phyloP scores from a whole-genome alignment of 768 basidiomycete genomes.

The Sutorius australiensis region DNA sequence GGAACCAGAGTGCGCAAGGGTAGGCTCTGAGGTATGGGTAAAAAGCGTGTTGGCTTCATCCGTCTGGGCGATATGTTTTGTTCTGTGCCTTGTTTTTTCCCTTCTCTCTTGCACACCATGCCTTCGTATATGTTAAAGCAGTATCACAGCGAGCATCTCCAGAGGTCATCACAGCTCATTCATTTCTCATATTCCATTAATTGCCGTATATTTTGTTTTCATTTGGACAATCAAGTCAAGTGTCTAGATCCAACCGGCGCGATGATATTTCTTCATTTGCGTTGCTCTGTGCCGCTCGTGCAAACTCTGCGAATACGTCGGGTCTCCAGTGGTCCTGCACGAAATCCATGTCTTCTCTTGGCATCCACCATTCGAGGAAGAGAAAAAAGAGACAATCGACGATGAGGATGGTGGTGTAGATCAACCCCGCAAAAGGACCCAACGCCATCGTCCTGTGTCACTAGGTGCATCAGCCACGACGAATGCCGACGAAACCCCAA shows the following conservation, averaged over 20 bases:
- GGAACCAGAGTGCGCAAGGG: constrained; percentile 22
- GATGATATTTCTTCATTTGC: not conserved
- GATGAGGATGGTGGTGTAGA: constrained; percentile 82
- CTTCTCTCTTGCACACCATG: not conserved
- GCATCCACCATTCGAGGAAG: constrained; percentile 81
- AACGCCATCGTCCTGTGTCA: constrained; percentile 63
- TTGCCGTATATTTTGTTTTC: constrained; percentile 14
- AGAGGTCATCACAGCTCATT: constrained; percentile 3
- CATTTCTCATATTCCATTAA: constrained; percentile 15
- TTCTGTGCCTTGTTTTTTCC: no score
- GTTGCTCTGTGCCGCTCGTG: not conserved
- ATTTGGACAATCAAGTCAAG: constrained; percentile 5
- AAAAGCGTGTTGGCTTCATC: not conserved
- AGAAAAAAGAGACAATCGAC: constrained; percentile 88
- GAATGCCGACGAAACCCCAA: not conserved
- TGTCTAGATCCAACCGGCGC: not conserved
- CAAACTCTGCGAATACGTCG: constrained; percentile 20
- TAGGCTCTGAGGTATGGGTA: constrained; percentile 10
- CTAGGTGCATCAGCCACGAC: not conserved
- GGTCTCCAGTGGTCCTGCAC: constrained; percentile 64
- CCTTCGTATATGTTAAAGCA: constrained; percentile 1
- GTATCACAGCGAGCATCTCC: not conserved
- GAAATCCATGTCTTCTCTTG: constrained; percentile 71
- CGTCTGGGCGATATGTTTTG: not conserved
- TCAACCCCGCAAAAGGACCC: constrained; percentile 79